phyloP scores from a whole-genome alignment of 495 filamentous ascomycete species.

The Lophiostoma macrostomum region DNA sequence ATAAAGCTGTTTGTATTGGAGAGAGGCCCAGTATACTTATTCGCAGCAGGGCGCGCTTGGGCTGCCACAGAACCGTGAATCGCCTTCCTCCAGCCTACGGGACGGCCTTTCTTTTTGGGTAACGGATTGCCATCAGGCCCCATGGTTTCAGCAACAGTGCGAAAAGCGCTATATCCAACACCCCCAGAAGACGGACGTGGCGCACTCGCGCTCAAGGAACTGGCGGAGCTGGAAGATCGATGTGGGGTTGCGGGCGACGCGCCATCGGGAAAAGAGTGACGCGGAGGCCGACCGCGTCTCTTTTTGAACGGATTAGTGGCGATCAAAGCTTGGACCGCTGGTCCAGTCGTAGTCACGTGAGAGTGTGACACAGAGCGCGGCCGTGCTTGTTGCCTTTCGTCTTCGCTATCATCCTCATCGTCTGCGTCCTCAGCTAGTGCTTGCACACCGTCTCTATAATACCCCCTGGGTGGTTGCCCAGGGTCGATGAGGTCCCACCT shows the following conservation, averaged over 20 bases:
- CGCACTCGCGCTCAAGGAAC: slow-evolving; percentile 21
- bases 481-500: slow-evolving; percentile 69
- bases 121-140: slow-evolving; percentile 32
- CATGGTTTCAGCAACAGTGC: slow-evolving; percentile 7
- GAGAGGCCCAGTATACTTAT: slow-evolving; percentile 7
- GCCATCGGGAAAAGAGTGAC: slow-evolving; percentile 14
- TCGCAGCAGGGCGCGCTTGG: slow-evolving; percentile 1
- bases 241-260: background rate
- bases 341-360: background rate
- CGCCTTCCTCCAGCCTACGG: slow-evolving; percentile 43
- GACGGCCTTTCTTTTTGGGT: slow-evolving; percentile 43
- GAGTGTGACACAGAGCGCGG: background rate
- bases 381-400: slow-evolving; percentile 9
- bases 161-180: slow-evolving; percentile 38
- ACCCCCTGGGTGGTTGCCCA: slow-evolving; percentile 28
- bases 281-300: slow-evolving; percentile 25
- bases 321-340: slow-evolving; percentile 16
- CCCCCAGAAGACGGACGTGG: slow-evolving; percentile 20
- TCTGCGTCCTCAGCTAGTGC: slow-evolving; percentile 25
- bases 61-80: slow-evolving; percentile 34
- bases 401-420: slow-evolving; percentile 34
- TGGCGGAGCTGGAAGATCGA: background rate
- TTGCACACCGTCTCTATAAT: slow-evolving; percentile 14
- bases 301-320: slow-evolving; percentile 27
- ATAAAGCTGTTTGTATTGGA: background rate